phyloP scores from a whole-genome alignment of 139 green algal genomes.

The Mesotaenium endlicherianum region DNA sequence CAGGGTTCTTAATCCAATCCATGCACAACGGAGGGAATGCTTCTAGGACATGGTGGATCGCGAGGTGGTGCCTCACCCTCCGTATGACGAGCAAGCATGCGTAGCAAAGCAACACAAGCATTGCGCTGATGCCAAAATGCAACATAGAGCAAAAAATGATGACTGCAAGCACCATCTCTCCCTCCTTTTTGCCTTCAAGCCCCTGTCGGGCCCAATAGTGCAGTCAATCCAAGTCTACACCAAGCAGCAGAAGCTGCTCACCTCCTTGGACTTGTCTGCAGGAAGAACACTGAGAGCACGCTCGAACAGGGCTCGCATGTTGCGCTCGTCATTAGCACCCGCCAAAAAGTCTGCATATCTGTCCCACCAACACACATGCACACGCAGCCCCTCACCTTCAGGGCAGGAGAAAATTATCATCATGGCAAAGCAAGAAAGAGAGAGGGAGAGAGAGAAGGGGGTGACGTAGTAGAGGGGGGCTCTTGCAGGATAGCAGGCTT shows the following conservation, averaged over 20 bases:
- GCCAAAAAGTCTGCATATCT: slow-evolving; percentile 15
- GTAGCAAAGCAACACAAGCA: background rate
- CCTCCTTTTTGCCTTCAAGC: background rate
- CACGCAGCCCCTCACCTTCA: no score
- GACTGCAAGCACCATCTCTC: no score
- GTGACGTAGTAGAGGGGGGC: no score
- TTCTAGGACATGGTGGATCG: background rate
- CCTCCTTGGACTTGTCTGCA: slow-evolving; percentile 29
- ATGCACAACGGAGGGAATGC: background rate
- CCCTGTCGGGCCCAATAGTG: background rate
- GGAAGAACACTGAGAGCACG: slow-evolving; percentile 59
- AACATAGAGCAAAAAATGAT: background rate
- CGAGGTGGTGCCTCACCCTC: background rate
- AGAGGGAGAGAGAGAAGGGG: no score
- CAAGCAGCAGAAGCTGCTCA: background rate
- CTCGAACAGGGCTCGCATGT: slow-evolving; percentile 78
- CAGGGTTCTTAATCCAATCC: background rate
- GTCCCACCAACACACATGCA: background rate
- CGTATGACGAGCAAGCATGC: background rate
- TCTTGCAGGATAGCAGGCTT: no score
- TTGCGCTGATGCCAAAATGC: background rate
- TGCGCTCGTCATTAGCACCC: slow-evolving; percentile 75
- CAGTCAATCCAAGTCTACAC: background rate
- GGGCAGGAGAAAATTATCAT: no score
- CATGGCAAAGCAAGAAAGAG: no score